Conservation (phyloP, 2,329 filamentous ascomycete species). For the Aspergillus japonicus region DNA sequence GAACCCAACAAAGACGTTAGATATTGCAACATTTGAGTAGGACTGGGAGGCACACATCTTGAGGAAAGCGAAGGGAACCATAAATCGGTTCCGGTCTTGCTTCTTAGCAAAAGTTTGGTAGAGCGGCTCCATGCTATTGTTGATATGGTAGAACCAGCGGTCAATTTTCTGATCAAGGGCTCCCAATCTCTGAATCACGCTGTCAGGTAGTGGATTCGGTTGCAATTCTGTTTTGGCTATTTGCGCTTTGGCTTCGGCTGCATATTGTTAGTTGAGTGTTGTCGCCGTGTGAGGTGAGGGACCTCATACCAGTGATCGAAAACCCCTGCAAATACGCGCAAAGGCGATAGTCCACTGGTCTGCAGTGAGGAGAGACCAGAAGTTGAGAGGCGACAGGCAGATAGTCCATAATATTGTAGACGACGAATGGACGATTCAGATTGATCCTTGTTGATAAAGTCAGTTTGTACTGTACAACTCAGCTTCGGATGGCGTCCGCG, state of each 20-base stretch:
- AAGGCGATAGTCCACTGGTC: conserved; percentile 2
- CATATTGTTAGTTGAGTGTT: no score
- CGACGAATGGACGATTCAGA: neutral
- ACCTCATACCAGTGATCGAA: neutral
- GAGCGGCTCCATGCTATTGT: conserved; percentile 1
- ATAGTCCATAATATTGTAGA: conserved; percentile 1
- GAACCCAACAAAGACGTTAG: neutral
- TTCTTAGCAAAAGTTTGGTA: conserved; percentile 4
- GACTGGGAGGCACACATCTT: neutral
- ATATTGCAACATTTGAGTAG: neutral
- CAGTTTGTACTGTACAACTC: neutral
- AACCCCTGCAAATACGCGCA: conserved; percentile 4
- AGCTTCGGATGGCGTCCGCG: neutral
- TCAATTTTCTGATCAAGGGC: conserved; percentile 1
- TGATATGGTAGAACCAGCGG: conserved; percentile 3
- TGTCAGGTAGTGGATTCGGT: neutral
- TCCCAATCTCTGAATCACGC: neutral
- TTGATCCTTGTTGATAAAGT: neutral
- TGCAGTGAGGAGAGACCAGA: neutral
- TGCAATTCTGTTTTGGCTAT: neutral
- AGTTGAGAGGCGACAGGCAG: neutral
- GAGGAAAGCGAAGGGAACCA: conserved; percentile 1
- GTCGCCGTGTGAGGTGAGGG: no score
- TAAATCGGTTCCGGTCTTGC: conserved; percentile 5
- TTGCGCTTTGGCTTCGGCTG: neutral